Conservation (phyloP, 2,329 filamentous ascomycete species). For the Diaporthe destruens region DNA sequence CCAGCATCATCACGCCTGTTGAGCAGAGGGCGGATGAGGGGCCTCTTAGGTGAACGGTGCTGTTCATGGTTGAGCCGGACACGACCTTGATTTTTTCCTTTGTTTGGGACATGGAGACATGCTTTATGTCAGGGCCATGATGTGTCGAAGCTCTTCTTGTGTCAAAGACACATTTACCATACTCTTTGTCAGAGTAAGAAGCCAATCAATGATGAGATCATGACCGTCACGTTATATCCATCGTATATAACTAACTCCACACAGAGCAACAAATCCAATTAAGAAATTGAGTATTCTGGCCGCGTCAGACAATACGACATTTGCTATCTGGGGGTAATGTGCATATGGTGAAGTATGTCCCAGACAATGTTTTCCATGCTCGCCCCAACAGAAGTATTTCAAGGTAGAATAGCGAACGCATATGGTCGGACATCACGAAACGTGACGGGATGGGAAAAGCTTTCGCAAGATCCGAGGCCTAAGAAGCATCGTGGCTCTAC, state of each 20-base stretch:
- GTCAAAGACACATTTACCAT: neutral
- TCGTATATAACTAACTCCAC: too few species aligned
- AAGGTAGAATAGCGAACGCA: neutral
- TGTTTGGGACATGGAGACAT: neutral
- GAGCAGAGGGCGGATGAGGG: conserved; percentile 35
- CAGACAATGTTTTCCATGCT: too few species aligned
- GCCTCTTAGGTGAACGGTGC: conserved; percentile 1
- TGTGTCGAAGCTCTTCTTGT: neutral
- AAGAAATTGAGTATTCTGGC: neutral
- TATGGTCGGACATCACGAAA: neutral
- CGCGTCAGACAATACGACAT: neutral
- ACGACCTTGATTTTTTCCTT: neutral
- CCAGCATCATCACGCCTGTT: conserved; percentile 33
- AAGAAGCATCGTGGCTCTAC: neutral
- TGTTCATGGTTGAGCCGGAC: neutral
- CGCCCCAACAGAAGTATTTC: too few species aligned
- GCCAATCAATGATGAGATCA: neutral
- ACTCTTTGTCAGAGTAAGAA: neutral
- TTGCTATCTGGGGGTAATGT: neutral
- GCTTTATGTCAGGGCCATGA: neutral
- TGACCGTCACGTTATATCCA: neutral
- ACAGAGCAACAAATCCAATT: too few species aligned
- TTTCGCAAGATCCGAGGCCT: neutral
- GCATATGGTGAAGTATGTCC: neutral
- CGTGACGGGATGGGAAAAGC: neutral